Conservation (phyloP, 306 rosid genomes). For the Hylodesmum podocarpum region DNA sequence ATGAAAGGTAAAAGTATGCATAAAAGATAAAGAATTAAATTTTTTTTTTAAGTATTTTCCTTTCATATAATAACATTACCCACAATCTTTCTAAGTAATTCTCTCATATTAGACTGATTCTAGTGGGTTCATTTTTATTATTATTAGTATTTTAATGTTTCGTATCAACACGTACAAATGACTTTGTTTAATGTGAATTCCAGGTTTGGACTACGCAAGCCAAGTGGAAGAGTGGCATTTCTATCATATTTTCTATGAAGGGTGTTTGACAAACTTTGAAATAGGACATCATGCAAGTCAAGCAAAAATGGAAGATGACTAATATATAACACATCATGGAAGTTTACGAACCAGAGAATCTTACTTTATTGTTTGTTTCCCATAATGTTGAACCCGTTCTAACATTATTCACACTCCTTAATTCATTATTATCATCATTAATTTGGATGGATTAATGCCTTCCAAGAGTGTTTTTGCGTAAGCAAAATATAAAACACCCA, state of each 20-base stretch:
- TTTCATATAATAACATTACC: no score
- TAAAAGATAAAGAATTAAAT: not conserved
- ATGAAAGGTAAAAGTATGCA: constrained; percentile 53
- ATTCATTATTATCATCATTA: not conserved
- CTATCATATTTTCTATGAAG: constrained; percentile 75
- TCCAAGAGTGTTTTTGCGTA: constrained; percentile 28
- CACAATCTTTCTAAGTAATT: no score
- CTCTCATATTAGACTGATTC: no score
- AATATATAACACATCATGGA: no score
- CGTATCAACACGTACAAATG: not conserved
- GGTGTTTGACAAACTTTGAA: constrained; percentile 71
- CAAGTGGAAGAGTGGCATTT: constrained; percentile 73
- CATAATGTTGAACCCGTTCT: constrained; percentile 15
- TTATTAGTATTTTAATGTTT: no score
- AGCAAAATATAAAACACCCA: not conserved
- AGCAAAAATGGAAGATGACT: no score
- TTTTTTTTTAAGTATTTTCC: not conserved
- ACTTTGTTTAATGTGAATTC: not conserved
- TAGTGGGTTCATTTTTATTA: no score
- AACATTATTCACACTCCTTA: not conserved
- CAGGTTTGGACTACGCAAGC: constrained; percentile 45
- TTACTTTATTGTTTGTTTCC: no score
- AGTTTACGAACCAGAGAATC: no score
- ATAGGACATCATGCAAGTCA: no score
- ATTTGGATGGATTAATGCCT: constrained; percentile 19